Evolutionary conservation across 768 basidiomycete species (phyloP).

Genomic region (Lentinus brumalis): DNA sequence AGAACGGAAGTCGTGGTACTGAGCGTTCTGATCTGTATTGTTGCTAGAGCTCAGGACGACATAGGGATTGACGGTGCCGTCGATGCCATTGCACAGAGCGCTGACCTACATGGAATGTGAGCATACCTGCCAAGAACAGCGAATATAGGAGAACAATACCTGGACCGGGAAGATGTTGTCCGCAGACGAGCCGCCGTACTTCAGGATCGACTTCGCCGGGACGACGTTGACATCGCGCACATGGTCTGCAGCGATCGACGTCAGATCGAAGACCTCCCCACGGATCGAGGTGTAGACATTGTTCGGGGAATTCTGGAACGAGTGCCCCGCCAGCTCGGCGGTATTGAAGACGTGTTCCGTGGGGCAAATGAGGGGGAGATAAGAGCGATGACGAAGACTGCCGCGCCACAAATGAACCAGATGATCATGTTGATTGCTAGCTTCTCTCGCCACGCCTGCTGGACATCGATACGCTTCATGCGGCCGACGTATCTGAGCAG

Average conservation of each 20-base stretch:
- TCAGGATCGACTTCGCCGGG: conserved; percentile 68
- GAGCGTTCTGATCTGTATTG: conserved; percentile 69
- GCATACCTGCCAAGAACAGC: conserved; percentile 2
- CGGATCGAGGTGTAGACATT: conserved; percentile 83
- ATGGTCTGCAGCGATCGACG: conserved; percentile 66
- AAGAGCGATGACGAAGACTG: conserved; percentile 91
- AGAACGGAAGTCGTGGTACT: conserved; percentile 96
- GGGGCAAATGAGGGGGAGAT: conserved; percentile 90
- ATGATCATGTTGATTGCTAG: conserved; percentile 93
- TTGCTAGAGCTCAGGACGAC: conserved; percentile 79
- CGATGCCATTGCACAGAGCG: conserved; percentile 88
- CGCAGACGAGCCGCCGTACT: conserved; percentile 79
- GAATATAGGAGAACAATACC: conserved; percentile 38
- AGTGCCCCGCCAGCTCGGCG: conserved; percentile 75
- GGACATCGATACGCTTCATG: conserved; percentile 93
- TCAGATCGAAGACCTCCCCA: conserved; percentile 94
- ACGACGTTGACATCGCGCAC: conserved; percentile 70
- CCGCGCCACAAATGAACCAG: conserved; percentile 89
- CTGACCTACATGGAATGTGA: conserved; percentile 57
- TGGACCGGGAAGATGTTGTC: conserved; percentile 93
- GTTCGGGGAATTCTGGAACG: conserved; percentile 59
- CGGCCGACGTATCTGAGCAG: conserved; percentile 73
- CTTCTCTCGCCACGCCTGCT: conserved; percentile 98
- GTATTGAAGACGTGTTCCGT: conserved; percentile 88
- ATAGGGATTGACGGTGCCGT: conserved; percentile 75